Evolutionary conservation across 139 green algal species (phyloP).

Genomic region (Dunaliella sp.): DNA sequence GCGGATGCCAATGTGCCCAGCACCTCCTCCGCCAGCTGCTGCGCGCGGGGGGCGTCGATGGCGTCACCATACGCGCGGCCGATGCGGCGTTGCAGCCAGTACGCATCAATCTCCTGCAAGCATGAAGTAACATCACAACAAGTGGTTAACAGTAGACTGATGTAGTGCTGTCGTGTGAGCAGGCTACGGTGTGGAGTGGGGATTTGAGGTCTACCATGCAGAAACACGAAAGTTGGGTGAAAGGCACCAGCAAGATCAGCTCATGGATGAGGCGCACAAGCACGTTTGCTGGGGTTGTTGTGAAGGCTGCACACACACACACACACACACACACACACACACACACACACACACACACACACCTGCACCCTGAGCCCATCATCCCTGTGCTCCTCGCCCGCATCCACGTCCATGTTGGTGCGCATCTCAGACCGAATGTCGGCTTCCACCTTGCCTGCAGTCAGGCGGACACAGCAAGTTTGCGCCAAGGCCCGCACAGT

Average conservation of each 20-base stretch:
- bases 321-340: not conserved
- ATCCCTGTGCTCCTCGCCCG: conserved; percentile 34
- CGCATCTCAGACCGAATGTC: conserved; percentile 19
- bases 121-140: too few species aligned
- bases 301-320: too few species aligned
- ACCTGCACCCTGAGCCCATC: conserved; percentile 34
- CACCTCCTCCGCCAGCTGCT: conserved; percentile 76
- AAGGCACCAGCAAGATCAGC: too few species aligned
- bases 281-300: conserved; percentile 1
- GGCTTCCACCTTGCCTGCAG: conserved; percentile 18
- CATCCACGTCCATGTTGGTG: conserved; percentile 39
- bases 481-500: too few species aligned
- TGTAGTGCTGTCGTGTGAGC: too few species aligned
- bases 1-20: conserved; percentile 29
- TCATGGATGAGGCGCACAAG: too few species aligned
- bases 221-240: too few species aligned
- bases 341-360: not conserved
- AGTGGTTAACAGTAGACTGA: too few species aligned
- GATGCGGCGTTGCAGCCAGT: conserved; percentile 96
- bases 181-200: too few species aligned
- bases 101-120: conserved; percentile 95
- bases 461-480: too few species aligned
- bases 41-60: conserved; percentile 67
- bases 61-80: conserved; percentile 57
- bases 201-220: too few species aligned